Evolutionary conservation across 2,329 filamentous ascomycete genomes (phyloP), one percentile per base, ranked within the genome.

Genomic region (Colletotrichum chlorophyti): DNA sequence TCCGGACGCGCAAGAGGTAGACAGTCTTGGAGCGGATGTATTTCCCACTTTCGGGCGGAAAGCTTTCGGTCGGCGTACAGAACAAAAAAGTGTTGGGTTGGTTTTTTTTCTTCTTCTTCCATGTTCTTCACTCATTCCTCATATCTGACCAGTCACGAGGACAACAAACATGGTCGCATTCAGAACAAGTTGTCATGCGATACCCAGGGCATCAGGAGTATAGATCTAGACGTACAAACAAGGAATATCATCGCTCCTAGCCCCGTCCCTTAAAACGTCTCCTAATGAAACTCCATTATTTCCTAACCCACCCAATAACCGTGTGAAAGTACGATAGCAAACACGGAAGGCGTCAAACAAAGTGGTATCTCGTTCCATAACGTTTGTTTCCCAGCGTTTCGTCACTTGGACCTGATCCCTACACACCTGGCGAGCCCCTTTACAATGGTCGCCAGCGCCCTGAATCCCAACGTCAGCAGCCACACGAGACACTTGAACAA

Each of bases 1-100:
- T 87, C 53, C 80, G 83, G 62, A 79, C 84, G 70, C 79, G 86
- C 63, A 89, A 89, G 77, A 78, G 83, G 68, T 87, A 49, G 38
- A 60, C n/a, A 47, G n/a, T 23, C 17, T 17, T 11, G n/a, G n/a
- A n/a, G n/a, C n/a, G n/a, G n/a, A n/a, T n/a, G n/a, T n/a, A n/a
- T 15, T 24, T 38, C 26, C n/a, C 11, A 12, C 3, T 26, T 12
- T 21, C 19, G 24, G 3, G 17, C 23, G 12, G 27, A 31, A 29
- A 34, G 24, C 31, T 47, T 26, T 19, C 21, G 51, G 51, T 49
- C n/a, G 45, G 43, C 57, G 57, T 45, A 55, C 37, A 57, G n/a
- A n/a, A n/a, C n/a, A n/a, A n/a, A 34, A 55, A 54, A 23, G 24
- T 21, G 21, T 49, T 8, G 46, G 34, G 29, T 43, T 14, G 35